Evolutionary conservation across 805 yeast genomes (phyloP), one percentile per base, ranked within the genome.

Genomic region (Ogataea ganodermae): DNA sequence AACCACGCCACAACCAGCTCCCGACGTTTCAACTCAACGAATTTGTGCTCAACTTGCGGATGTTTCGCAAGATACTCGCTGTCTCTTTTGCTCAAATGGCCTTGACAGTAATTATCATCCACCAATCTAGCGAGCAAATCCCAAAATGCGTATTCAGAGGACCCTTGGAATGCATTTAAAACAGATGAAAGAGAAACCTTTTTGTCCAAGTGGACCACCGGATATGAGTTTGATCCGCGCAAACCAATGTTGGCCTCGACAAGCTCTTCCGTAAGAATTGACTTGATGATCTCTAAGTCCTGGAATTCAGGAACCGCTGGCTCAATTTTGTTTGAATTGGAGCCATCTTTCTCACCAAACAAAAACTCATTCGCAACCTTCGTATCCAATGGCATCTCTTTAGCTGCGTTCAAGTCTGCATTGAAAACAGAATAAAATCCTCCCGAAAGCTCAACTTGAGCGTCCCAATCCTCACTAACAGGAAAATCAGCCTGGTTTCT

Each of bases 41-140:
- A 40, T 18, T 42, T 45, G 1, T 24, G 20, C 10, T 48, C 33
- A 37, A 58, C 35, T 7, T 23, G 35, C 1, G 53, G 45, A 21
- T 52, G 38, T 6, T 41, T 41, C 7, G 41, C 24, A 24, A 48
- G 49, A 8, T 38, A 45, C 7, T 38, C 41, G 1, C 14, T 18
- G 16, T 51, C 59, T 9, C 26, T 33, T 6, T 24, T 28, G 9
- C 43, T 41, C 5, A 57, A 44, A 41, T 54, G 50, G 2, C 62
- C 43, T 3, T 36, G 16, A 21, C 60, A 50, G 31, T 54, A 59
- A 0, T 40, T 32, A 16, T 69, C 68, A 60, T 82, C 88, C 65
- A 86, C 86, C 35, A 90, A 68, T 17, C 81, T 74, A 0, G 87
- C 77, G 1, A 85, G 78, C 35, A 86, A 67, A n/a, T 72, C 70